phyloP scores from a whole-genome alignment of 2,329 filamentous ascomycete genomes.

The Apiospora hydei region DNA sequence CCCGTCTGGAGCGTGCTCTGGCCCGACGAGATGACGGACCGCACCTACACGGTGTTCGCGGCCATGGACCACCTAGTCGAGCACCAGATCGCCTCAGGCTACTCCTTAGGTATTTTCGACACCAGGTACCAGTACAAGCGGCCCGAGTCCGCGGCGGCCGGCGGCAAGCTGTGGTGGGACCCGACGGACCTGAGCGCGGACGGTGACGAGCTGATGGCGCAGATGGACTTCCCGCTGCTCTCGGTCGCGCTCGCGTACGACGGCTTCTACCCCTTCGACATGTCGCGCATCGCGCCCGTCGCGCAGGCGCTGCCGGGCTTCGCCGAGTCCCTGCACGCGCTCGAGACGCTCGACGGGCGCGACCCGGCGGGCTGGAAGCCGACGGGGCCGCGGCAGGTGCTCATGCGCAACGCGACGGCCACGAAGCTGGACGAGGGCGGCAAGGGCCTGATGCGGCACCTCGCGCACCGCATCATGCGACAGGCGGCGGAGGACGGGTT shows the following conservation, averaged over 20 bases:
- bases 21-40: constrained; percentile 27
- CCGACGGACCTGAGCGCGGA: constrained; percentile 24
- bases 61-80: constrained; percentile 30
- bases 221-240: constrained; percentile 44
- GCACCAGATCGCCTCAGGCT: constrained; percentile 33
- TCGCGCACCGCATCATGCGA: constrained; percentile 37
- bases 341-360: constrained; percentile 33
- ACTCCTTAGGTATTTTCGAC: constrained; percentile 32
- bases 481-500: constrained; percentile 34
- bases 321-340: constrained; percentile 23
- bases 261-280: constrained; percentile 30
- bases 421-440: constrained; percentile 40
- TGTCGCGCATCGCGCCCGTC: constrained; percentile 24
- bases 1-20: constrained; percentile 35
- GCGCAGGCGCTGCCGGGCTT: constrained; percentile 25
- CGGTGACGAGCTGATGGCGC: constrained; percentile 34
- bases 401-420: constrained; percentile 38
- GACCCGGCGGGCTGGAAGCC: constrained; percentile 37
- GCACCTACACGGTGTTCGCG: constrained; percentile 30
- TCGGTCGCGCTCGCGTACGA: constrained; percentile 42
- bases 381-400: constrained; percentile 35
- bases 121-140: constrained; percentile 33
- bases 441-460: constrained; percentile 34
- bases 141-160: constrained; percentile 34
- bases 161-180: constrained; percentile 41